Conservation (phyloP, 345 rosid species). For the Aegle marmelos region DNA sequence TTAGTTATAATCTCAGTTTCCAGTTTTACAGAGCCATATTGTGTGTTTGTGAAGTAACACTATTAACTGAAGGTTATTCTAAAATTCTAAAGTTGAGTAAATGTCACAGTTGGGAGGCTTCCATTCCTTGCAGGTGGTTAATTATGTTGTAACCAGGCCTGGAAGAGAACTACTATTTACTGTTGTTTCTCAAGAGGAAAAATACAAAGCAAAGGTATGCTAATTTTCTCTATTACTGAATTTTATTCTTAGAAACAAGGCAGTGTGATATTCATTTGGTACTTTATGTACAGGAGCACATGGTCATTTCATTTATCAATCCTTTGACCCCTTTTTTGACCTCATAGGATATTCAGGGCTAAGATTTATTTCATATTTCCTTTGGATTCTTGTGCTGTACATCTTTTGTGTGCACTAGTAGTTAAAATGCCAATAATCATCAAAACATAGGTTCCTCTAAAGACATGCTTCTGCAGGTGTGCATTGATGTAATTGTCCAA, state of each 20-base stretch:
- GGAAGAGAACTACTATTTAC: constrained; percentile 93
- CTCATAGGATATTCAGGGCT: not conserved
- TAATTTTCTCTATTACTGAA: not conserved
- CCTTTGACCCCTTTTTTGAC: not conserved
- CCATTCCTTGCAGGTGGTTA: constrained; percentile 56
- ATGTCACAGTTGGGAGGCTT: not conserved
- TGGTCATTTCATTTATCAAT: not conserved
- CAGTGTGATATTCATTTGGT: not conserved
- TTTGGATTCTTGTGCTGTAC: not conserved
- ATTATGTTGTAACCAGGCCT: constrained; percentile 83
- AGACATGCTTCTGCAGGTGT: constrained; percentile 44
- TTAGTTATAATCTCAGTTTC: not conserved
- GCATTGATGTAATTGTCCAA: constrained; percentile 88
- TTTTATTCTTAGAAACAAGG: not conserved
- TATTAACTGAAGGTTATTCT: not conserved
- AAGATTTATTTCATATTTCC: not conserved
- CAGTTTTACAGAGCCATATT: not conserved
- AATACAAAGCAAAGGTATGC: constrained; percentile 88
- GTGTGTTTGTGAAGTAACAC: not conserved
- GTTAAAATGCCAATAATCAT: constrained; percentile 3
- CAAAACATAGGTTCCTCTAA: constrained; percentile 1
- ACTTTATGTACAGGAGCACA: not conserved
- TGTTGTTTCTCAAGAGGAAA: constrained; percentile 88
- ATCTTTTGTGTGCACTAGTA: not conserved
- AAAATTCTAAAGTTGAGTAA: not conserved